Base-by-base conservation (phyloP, 441 rosid genomes). In the California macrophylla region DNA sequence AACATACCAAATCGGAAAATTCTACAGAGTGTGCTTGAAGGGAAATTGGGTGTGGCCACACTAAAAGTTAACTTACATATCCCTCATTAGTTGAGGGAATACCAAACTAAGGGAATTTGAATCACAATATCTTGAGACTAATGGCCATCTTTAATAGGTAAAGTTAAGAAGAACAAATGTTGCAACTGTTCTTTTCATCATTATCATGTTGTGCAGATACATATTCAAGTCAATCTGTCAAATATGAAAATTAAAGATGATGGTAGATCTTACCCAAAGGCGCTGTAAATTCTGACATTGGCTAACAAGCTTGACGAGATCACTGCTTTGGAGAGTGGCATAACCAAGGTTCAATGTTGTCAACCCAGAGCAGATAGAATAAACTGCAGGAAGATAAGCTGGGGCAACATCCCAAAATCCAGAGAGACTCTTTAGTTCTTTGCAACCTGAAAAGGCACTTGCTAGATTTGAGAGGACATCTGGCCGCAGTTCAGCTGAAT, bases 321-420 rank as follows among this genome's bases (percentile, higher is more conserved):
- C 89, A 73, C 65, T 71, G 15, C 90, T 86, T 38, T 72, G 85
- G 73, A 92, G 73, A 0, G 92, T 82, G 6, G 97, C 91, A 69
- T 91, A 94, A 70, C 98, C 91, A 54, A 94, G 85, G 77, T 94
- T 94, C 84, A 94, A 81, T 36, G 84, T 81, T 40, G 83, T 84
- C 69, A 94, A 76, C 69, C 80, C 83, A 12, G 79, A 71, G 24
- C 93, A 90, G 20, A 94, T 71, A 6, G 82, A 76, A 77, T 87
- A 81, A 67, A 94, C 79, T 29, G 92, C 91, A 0, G 85, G 68
- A 56, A 92, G 87, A 68, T 90, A 87, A 10, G 45, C 66, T 8
- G 88, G 85, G 69, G 88, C 82, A 70, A 82, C 88, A 64, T 94
- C 98, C 68, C 88, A 74, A 77, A 94, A 92, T 40, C 97, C 97